Evolutionary conservation across 1,284 basidiomycete species (phyloP).

Genomic region (Cerioporus squamosus): DNA sequence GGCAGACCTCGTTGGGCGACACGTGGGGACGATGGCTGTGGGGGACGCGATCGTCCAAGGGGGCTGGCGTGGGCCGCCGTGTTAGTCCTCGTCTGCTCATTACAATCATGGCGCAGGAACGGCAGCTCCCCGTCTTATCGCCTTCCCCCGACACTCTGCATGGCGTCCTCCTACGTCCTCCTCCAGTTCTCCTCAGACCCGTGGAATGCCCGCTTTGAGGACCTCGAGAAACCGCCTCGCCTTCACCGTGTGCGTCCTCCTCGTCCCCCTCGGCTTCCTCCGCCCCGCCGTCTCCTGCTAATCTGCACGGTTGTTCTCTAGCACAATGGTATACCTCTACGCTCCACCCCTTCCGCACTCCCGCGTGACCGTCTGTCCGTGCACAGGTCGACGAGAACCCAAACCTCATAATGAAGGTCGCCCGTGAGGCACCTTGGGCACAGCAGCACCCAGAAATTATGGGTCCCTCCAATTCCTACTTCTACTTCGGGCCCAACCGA

Average conservation of each 20-base stretch:
- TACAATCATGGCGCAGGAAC: slow-evolving; percentile 18
- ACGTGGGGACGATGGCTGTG: slow-evolving; percentile 29
- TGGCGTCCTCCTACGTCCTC: slow-evolving; percentile 51
- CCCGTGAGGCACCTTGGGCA: slow-evolving; percentile 66
- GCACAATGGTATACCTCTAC: slow-evolving; percentile 14
- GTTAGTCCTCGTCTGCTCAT: slow-evolving; percentile 20
- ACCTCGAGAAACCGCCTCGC: slow-evolving; percentile 62
- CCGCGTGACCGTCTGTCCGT: slow-evolving; percentile 1
- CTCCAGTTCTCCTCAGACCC: slow-evolving; percentile 68
- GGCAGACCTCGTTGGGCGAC: slow-evolving; percentile 31
- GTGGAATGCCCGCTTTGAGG: slow-evolving; percentile 62
- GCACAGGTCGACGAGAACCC: slow-evolving; percentile 54
- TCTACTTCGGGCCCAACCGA: slow-evolving; percentile 71
- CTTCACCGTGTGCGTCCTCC: slow-evolving; percentile 62
- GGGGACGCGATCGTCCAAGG: slow-evolving; percentile 19
- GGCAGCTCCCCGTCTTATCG: slow-evolving; percentile 25
- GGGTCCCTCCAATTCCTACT: slow-evolving; percentile 71
- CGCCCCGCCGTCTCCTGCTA: neutral
- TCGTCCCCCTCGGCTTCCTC: neutral
- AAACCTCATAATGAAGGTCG: slow-evolving; percentile 64
- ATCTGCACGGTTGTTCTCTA: slow-evolving; percentile 13
- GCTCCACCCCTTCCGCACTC: neutral
- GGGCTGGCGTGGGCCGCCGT: slow-evolving; percentile 25
- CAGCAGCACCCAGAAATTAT: slow-evolving; percentile 66
- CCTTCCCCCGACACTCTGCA: slow-evolving; percentile 30